Conservation (phyloP, 345 rosid genomes). For the Noccaea bulbosa region DNA sequence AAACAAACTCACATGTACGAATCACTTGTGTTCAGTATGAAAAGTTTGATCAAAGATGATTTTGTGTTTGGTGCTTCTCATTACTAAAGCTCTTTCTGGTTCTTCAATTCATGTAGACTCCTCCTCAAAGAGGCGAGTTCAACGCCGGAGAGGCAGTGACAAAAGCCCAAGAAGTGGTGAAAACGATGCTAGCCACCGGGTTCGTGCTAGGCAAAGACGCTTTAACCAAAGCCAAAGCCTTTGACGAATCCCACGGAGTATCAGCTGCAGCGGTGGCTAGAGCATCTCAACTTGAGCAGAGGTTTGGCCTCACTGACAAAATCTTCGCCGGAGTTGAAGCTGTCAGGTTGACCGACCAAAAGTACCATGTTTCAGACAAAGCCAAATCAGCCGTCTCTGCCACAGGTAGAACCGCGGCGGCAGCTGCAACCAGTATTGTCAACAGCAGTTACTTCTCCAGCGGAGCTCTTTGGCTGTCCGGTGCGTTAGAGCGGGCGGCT, state of each 20-base stretch:
- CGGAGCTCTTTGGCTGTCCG: slow-evolving; percentile 82
- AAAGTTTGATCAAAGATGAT: neutral
- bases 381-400: slow-evolving; percentile 70
- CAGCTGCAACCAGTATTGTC: slow-evolving; percentile 65
- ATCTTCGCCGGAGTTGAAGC: slow-evolving; percentile 73
- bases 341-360: slow-evolving; percentile 61
- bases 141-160: slow-evolving; percentile 74
- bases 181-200: slow-evolving; percentile 69
- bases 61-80: neutral
- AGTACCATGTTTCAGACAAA: slow-evolving; percentile 64
- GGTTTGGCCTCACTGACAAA: slow-evolving; percentile 69
- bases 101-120: slow-evolving; percentile 26
- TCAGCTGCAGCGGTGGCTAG: slow-evolving; percentile 74
- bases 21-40: neutral
- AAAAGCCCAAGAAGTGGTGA: slow-evolving; percentile 72
- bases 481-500: slow-evolving; percentile 71
- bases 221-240: slow-evolving; percentile 64
- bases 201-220: slow-evolving; percentile 76
- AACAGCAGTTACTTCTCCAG: slow-evolving; percentile 78
- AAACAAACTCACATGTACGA: slow-evolving; percentile 56
- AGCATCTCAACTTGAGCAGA: slow-evolving; percentile 66
- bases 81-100: neutral
- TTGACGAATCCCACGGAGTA: slow-evolving; percentile 76
- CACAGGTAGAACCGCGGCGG: no score
- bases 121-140: slow-evolving; percentile 45